These are phyloP conservation scores for Umbelopsis sp. DNA, from an alignment of 192 early-diverging fungal species.

Conservation along the genomic window DNA sequence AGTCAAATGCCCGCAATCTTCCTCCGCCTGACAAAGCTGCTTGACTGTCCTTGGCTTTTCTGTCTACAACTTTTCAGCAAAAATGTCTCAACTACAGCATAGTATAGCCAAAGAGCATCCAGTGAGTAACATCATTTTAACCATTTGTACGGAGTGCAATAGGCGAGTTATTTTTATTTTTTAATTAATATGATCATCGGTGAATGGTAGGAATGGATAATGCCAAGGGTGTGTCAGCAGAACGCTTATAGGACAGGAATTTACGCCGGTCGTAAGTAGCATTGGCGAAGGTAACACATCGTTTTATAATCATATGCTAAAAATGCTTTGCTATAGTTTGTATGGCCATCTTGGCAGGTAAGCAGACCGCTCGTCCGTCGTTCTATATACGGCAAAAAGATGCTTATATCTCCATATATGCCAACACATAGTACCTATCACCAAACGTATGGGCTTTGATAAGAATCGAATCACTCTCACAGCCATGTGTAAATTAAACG, in stretches of 20 bases:
- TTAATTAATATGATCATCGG: neutral
- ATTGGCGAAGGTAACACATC: neutral
- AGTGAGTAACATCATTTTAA: neutral
- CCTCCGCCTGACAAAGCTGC: too few species aligned
- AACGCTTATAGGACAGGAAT: conserved; percentile 3
- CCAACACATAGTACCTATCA: neutral
- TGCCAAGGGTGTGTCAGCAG: conserved; percentile 1
- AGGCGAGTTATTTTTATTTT: neutral
- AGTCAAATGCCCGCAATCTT: too few species aligned
- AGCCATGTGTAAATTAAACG: neutral
- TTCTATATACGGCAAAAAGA: neutral
- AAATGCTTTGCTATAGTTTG: neutral
- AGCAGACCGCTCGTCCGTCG: too few species aligned
- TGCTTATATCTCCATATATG: neutral
- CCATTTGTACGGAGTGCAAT: neutral
- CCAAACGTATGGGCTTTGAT: neutral
- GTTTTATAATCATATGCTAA: neutral
- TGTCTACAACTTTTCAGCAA: too few species aligned
- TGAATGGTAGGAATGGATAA: conserved; percentile 1
- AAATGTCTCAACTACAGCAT: conserved; percentile 12
- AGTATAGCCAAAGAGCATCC: conserved; percentile 6
- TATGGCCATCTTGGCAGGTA: neutral
- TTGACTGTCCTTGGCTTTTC: too few species aligned
- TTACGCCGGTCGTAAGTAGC: neutral
- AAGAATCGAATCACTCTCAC: conserved; percentile 4